Base-by-base conservation (phyloP, 352 stramenopile genomes). In the Pilasporangium apinafurcum region DNA sequence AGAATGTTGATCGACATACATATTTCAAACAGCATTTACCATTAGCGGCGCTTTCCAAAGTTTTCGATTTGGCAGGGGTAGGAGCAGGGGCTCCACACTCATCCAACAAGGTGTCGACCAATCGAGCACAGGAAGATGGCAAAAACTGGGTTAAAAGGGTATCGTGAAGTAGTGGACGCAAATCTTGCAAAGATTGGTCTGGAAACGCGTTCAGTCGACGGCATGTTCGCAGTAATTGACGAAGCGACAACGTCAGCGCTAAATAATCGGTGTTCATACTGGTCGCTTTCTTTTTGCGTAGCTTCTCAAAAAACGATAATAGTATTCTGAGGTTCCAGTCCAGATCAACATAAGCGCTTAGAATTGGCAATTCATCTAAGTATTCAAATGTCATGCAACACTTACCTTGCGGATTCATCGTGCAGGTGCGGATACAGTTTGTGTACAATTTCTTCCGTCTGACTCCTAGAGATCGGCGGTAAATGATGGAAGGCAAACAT, bases 401-500 rank as follows among this genome's bases (percentile, higher is more conserved):
- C 64, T 18, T 56, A 88, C 78, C 62, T 62, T 1, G 73, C 76
- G 3, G 73, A 77, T 40, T 71, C 56, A 27, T 75, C 41, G 0
- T 68, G 73, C 9, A 91, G 61, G 8, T 56, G 29, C 0, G 79
- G 79, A 27, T 73, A 87, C 7, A 91, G 32, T 2, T 47, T 34
- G 7, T 52, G 51, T 2, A 90, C 66, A 17, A 92, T 64, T 12
- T 78, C 30, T 36, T 79, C 55, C 17, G 65, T 76, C 31, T 91
- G 62, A 1, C 9, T 14, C 9, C 46, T 48, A 21, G 44, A 64
- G 14, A 90, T 44, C 22, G 47, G 50, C 6, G 75, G 59, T 16
- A 89, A 42, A 10, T 65, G 33, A 35, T 89, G 75, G 53, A 89
- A 92, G 14, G 61, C 68, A 39, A 92, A 87, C 72, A 92, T 83